Base-by-base conservation (phyloP, 2,329 filamentous ascomycete genomes). In the Cercospora beticola region DNA sequence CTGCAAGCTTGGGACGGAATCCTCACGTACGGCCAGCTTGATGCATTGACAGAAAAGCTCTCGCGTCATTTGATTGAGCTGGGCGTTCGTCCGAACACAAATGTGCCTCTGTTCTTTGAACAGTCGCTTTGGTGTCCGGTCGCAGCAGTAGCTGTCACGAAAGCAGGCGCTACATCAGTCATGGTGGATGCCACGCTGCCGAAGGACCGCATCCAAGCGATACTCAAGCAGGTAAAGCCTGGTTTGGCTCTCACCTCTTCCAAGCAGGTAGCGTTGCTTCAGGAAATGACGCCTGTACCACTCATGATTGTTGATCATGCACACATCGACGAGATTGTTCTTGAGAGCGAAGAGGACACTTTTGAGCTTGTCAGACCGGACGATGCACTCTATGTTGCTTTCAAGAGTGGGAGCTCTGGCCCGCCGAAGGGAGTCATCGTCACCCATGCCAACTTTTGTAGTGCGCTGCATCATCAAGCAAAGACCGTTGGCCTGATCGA, bases 71-170 rank as follows among this genome's bases (percentile, higher is more conserved):
- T 68, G 2, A 31, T 58, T 5, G 62, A 58, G 23, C 28, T 36
- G 21, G 62, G 62, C 16, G n/a, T 65, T 16, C 21, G 21, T 0
- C 18, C 23, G 1, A 14, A 23, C 8, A 56, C 33, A 4, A n/a
- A 28, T 8, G 21, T 65, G 21, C 31, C 62, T 6, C 75, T 79
- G 2, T 79, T 79, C 62, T 80, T 81, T 52, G 79, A 81, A 49
- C 81, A 81, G 70, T 79, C 77, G 33, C 64, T 67, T 4, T 80
- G 77, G 65, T 75, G 76, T 0, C 67, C 79, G 5, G 74, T 82
- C 9, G 78, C 79, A 1, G 78, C 79, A 74, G 74, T 82, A 6
- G 77, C 76, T 5, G 76, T 82, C 5, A 75, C 81, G 60, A 80
- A 81, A 64, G 78, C 79, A 16, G 80, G 80, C 26, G 79, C 76